phyloP scores from a whole-genome alignment of 225 moss, liverwort and hornwort species.

The Neckera pumila region DNA sequence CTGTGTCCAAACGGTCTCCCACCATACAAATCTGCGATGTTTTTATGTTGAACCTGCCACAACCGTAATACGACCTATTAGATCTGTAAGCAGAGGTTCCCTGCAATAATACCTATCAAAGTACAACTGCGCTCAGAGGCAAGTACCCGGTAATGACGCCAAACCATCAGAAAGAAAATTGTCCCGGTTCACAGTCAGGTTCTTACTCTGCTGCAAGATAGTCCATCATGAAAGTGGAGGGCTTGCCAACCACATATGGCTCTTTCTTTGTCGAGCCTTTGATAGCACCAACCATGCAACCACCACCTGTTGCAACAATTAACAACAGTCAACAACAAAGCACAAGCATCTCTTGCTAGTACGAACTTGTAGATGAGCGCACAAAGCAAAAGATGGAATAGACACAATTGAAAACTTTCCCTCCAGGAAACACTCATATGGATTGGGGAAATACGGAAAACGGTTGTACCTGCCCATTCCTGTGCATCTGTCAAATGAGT shows the following conservation, averaged over 20 bases:
- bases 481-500: constrained; percentile 86
- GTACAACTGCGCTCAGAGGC: neutral
- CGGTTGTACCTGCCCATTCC: constrained; percentile 61
- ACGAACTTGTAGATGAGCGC: neutral
- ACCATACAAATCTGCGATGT: constrained; percentile 86
- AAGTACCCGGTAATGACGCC: neutral
- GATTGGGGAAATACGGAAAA: neutral
- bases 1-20: constrained; percentile 82
- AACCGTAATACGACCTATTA: neutral
- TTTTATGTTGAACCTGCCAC: constrained; percentile 64
- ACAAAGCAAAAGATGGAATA: neutral
- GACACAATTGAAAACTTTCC: neutral
- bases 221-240: constrained; percentile 90
- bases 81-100: neutral
- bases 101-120: neutral
- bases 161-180: neutral
- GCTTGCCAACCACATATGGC: constrained; percentile 79
- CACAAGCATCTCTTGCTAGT: neutral
- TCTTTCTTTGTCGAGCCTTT: constrained; percentile 85
- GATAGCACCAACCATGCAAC: constrained; percentile 80
- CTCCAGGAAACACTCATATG: neutral
- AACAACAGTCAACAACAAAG: neutral
- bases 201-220: constrained; percentile 67
- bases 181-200: neutral
- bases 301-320: constrained; percentile 36